phyloP scores from a whole-genome alignment of 306 rosid genomes.

The Lithocarpus polystachyus region DNA sequence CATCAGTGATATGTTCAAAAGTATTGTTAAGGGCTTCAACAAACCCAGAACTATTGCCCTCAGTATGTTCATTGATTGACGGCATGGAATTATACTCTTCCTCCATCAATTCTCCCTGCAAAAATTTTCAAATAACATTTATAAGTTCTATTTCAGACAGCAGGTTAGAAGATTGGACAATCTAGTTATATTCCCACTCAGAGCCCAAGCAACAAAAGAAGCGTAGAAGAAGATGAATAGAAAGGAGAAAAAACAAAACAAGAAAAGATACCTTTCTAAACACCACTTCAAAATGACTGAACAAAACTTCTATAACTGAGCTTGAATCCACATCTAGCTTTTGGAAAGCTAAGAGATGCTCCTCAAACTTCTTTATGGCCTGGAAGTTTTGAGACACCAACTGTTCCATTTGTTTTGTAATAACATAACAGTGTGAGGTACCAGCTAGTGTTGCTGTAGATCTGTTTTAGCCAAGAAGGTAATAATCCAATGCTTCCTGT shows the following conservation, averaged over 20 bases:
- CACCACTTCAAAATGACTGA: conserved; percentile 55
- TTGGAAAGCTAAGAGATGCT: conserved; percentile 33
- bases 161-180: not conserved
- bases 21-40: conserved; percentile 42
- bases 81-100: conserved; percentile 42
- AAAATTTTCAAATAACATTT: conserved; percentile 5
- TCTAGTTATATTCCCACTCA: not conserved
- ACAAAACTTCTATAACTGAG: conserved; percentile 48
- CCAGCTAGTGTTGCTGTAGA: conserved; percentile 37
- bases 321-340: conserved; percentile 38
- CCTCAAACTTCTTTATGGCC: conserved; percentile 44
- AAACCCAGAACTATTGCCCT: conserved; percentile 17
- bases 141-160: conserved; percentile 7
- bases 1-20: conserved; percentile 42
- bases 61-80: not conserved
- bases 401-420: conserved; percentile 60
- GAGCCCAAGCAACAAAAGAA: not conserved
- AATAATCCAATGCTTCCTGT: conserved; percentile 71
- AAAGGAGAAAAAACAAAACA: not conserved
- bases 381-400: conserved; percentile 55
- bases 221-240: not conserved
- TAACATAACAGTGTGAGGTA: conserved; percentile 34
- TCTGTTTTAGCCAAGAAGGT: conserved; percentile 52
- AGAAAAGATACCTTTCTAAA: conserved; percentile 49
- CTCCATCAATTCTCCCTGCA: conserved; percentile 59